Evolutionary conservation across 352 stramenopile species (phyloP).

Genomic region (Phytophthora foliorum): DNA sequence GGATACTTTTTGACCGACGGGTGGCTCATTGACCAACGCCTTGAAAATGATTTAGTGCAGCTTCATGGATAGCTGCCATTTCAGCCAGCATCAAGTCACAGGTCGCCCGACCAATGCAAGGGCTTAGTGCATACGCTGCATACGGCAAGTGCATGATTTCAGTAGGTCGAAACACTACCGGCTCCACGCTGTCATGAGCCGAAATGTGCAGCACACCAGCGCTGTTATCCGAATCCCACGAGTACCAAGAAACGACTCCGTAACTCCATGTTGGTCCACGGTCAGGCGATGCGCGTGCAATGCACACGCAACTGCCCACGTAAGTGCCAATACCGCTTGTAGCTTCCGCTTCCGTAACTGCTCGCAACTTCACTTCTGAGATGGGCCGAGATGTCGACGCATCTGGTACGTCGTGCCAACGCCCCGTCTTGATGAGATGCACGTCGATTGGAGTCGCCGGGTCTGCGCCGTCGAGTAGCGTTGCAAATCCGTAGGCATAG

Average conservation of each 20-base stretch:
- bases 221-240: neutral
- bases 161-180: neutral
- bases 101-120: neutral
- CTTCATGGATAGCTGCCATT: neutral
- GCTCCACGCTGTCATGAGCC: neutral
- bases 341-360: constrained; percentile 1
- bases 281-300: neutral
- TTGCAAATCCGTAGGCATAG: too few relatives aligned
- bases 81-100: constrained; percentile 8
- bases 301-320: constrained; percentile 11
- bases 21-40: neutral
- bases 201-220: constrained; percentile 10
- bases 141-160: neutral
- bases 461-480: too few relatives aligned
- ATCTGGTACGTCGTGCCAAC: too few relatives aligned
- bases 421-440: too few relatives aligned
- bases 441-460: too few relatives aligned
- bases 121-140: neutral
- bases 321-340: constrained; percentile 1
- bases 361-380: too few relatives aligned
- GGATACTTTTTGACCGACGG: neutral
- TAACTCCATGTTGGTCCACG: neutral
- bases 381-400: too few relatives aligned
- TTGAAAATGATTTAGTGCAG: neutral
- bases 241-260: neutral